A percentile compares a stretch with the other conserved stretches of the same genome.
phyloP scores from a whole-genome alignment of 1,284 basidiomycete species.

The Trichosporon asahii region DNA sequence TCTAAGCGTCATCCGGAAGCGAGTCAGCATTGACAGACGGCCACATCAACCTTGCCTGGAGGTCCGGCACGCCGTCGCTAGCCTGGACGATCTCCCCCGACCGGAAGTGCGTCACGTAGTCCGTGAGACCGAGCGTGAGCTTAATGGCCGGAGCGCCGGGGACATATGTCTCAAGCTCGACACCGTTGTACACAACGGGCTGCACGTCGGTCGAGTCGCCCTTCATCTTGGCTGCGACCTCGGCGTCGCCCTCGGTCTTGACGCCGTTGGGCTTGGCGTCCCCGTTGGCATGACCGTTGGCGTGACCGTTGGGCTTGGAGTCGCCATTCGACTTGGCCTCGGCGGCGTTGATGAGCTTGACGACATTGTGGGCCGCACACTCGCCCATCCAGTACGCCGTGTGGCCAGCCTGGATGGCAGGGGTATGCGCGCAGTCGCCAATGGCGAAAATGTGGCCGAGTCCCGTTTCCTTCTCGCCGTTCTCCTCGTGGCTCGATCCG shows the following conservation, averaged over 20 bases:
- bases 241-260: constrained; percentile 29
- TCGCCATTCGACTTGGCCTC: background rate
- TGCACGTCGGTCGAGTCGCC: constrained; percentile 34
- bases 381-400: constrained; percentile 62
- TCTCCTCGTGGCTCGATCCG: background rate
- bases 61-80: constrained; percentile 55
- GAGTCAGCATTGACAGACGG: constrained; percentile 14
- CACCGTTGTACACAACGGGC: constrained; percentile 27
- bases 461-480: constrained; percentile 10
- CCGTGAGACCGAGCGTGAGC: constrained; percentile 62
- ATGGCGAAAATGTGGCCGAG: constrained; percentile 51
- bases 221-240: background rate
- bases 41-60: constrained; percentile 57
- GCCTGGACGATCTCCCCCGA: constrained; percentile 55
- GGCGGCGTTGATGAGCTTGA: constrained; percentile 37
- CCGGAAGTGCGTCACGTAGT: constrained; percentile 55
- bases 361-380: constrained; percentile 50
- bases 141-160: constrained; percentile 64
- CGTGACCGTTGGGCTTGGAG: background rate
- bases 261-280: constrained; percentile 32
- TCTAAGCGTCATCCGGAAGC: constrained; percentile 20
- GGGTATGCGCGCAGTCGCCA: constrained; percentile 52
- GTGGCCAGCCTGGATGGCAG: constrained; percentile 61
- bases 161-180: constrained; percentile 58
- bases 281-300: background rate